Percentiles rank a stretch among this genome's conserved stretches.
Conservation (phyloP, 352 stramenopile genomes). For the Bremia lactucae region DNA sequence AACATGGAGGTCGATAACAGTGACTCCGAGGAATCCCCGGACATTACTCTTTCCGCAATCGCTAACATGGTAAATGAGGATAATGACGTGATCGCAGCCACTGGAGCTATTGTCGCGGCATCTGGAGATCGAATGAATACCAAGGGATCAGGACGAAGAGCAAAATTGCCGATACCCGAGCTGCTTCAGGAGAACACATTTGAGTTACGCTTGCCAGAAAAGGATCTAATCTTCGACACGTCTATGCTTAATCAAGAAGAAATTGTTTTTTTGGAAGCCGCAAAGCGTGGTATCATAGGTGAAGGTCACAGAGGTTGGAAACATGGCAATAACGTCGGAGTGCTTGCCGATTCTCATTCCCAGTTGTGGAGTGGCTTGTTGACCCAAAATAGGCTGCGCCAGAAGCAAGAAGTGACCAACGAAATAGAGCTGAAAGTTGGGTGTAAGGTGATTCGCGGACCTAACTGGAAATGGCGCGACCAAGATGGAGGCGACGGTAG, state of each 20-base stretch:
- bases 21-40: slow-evolving; percentile 59
- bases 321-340: slow-evolving; percentile 63
- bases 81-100: slow-evolving; percentile 48
- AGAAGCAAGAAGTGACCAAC: slow-evolving; percentile 32
- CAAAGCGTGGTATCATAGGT: slow-evolving; percentile 57
- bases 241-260: slow-evolving; percentile 45
- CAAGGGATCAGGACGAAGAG: slow-evolving; percentile 24
- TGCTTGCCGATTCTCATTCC: slow-evolving; percentile 56
- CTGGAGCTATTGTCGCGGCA: slow-evolving; percentile 36
- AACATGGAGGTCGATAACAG: slow-evolving; percentile 82
- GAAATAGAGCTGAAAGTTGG: slow-evolving; percentile 63
- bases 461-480: slow-evolving; percentile 85
- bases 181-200: slow-evolving; percentile 33
- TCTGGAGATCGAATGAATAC: slow-evolving; percentile 28
- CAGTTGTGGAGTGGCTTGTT: slow-evolving; percentile 69
- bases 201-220: slow-evolving; percentile 57
- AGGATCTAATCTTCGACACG: slow-evolving; percentile 49
- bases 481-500: slow-evolving; percentile 82
- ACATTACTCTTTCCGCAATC: slow-evolving; percentile 73
- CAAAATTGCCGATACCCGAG: slow-evolving; percentile 20
- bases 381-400: slow-evolving; percentile 51
- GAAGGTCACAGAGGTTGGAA: slow-evolving; percentile 46
- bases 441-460: slow-evolving; percentile 82
- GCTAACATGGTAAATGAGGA: slow-evolving; percentile 83
- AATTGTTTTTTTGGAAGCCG: slow-evolving; percentile 45